A percentile compares a stretch with the other conserved stretches of the same genome.
Evolutionary conservation across 768 basidiomycete genomes (phyloP).

Genomic region (Phlebiopsis flavidoalba): DNA sequence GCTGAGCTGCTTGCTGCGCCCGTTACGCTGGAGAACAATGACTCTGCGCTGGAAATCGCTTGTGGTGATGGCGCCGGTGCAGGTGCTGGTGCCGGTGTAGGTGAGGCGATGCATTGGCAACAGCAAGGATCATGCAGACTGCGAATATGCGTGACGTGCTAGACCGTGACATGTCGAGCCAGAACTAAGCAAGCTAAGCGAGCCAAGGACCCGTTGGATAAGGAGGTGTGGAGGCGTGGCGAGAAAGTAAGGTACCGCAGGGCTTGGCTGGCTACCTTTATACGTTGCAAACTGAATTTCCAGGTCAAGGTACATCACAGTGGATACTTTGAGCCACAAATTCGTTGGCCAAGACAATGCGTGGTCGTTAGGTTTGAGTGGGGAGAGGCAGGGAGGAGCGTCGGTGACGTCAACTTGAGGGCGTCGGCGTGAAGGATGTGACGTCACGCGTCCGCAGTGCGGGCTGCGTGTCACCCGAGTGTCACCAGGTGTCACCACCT

Average conservation of each 20-base stretch:
- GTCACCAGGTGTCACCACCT: too few relatives aligned
- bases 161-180: neutral
- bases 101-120: neutral
- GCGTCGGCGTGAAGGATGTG: neutral
- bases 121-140: neutral
- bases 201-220: neutral
- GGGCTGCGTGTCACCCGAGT: too few relatives aligned
- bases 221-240: neutral
- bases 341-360: neutral
- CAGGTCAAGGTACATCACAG: neutral
- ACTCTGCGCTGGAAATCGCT: neutral
- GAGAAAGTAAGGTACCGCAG: neutral
- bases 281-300: neutral
- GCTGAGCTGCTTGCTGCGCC: slow-evolving; percentile 6
- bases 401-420: neutral
- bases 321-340: neutral
- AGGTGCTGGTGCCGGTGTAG: neutral
- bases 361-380: neutral
- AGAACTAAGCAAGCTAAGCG: too few relatives aligned
- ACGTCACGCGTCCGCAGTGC: neutral
- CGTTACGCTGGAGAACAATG: slow-evolving; percentile 7
- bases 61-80: slow-evolving; percentile 6
- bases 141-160: neutral
- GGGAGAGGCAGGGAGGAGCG: too few relatives aligned
- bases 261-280: neutral